Percentiles rank a stretch among this genome's conserved stretches.
Evolutionary conservation across 2,329 filamentous ascomycete species (phyloP).

Genomic region (Didymellaceae sp.): DNA sequence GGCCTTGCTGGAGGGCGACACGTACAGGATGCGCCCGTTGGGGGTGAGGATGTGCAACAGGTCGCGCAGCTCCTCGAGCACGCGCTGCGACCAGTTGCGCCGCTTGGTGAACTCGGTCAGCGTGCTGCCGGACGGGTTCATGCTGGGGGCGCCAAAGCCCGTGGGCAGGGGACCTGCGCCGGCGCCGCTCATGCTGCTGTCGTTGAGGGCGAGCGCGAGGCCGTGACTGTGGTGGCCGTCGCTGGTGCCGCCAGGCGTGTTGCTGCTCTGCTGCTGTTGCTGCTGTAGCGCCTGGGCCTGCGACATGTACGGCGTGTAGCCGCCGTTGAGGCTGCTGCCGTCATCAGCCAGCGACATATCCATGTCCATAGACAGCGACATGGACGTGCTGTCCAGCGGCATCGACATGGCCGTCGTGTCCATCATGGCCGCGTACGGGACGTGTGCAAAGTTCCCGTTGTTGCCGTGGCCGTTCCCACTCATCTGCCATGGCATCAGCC

Average conservation of each 20-base stretch:
- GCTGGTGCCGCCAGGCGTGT: slow-evolving; percentile 23
- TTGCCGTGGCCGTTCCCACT: slow-evolving; percentile 14
- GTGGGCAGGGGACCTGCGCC: slow-evolving; percentile 64
- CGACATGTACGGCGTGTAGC: slow-evolving; percentile 5
- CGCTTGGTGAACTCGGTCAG: slow-evolving; percentile 71
- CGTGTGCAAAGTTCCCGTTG: neutral
- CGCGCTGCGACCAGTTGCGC: slow-evolving; percentile 83
- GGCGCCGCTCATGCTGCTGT: slow-evolving; percentile 54
- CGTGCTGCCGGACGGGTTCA: slow-evolving; percentile 58
- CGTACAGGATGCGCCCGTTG: slow-evolving; percentile 82
- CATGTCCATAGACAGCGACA: slow-evolving; percentile 54
- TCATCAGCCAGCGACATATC: slow-evolving; percentile 26
- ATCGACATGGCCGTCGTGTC: slow-evolving; percentile 24
- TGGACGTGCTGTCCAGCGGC: slow-evolving; percentile 42
- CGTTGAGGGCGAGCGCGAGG: neutral
- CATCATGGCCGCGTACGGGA: neutral
- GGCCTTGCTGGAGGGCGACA: slow-evolving; percentile 76
- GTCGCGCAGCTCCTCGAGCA: slow-evolving; percentile 89
- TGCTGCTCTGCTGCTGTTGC: slow-evolving; percentile 33
- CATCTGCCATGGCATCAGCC: slow-evolving; percentile 40
- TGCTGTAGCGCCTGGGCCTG: slow-evolving; percentile 17
- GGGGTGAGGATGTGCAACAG: slow-evolving; percentile 86
- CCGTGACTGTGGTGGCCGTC: slow-evolving; percentile 18
- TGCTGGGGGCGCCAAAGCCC: slow-evolving; percentile 57
- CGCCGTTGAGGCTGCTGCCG: slow-evolving; percentile 29